Conservation (phyloP, 2,329 filamentous ascomycete genomes). For the Fusarium sp. region DNA sequence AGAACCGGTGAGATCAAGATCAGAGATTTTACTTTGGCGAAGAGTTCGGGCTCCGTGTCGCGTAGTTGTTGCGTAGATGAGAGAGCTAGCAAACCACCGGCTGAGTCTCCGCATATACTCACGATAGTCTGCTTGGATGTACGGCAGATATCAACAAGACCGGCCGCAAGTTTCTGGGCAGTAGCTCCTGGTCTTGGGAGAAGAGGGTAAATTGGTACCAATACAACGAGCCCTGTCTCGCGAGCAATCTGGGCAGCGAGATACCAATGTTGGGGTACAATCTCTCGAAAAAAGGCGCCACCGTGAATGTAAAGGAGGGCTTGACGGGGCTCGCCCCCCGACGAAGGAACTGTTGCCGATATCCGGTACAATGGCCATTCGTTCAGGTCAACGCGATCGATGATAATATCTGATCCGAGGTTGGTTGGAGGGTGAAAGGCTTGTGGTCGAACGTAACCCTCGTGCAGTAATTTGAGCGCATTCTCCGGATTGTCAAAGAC, state of each 20-base stretch:
- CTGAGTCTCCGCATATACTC: slow-evolving; percentile 4
- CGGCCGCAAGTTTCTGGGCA: neutral
- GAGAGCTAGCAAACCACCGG: slow-evolving; percentile 5
- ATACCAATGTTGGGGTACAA: slow-evolving; percentile 2
- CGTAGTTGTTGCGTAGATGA: neutral
- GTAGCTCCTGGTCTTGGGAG: slow-evolving; percentile 8
- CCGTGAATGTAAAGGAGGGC: slow-evolving; percentile 8
- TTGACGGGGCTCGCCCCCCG: neutral
- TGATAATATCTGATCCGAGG: slow-evolving; percentile 1
- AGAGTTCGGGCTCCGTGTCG: neutral
- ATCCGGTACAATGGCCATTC: slow-evolving; percentile 7
- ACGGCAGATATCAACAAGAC: slow-evolving; percentile 1
- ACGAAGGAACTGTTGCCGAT: neutral
- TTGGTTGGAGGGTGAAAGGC: neutral
- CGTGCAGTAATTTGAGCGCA: neutral
- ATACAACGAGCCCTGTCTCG: neutral
- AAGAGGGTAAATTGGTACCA: slow-evolving; percentile 11
- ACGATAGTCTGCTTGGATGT: neutral
- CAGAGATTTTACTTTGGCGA: neutral
- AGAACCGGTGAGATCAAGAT: neutral
- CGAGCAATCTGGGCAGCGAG: neutral
- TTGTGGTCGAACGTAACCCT: neutral
- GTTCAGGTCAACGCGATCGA: slow-evolving; percentile 3
- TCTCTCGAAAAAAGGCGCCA: slow-evolving; percentile 2
- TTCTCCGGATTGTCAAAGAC: neutral